Base-by-base conservation (phyloP, 1,284 basidiomycete species). In the Pseudozyma flocculosa region DNA sequence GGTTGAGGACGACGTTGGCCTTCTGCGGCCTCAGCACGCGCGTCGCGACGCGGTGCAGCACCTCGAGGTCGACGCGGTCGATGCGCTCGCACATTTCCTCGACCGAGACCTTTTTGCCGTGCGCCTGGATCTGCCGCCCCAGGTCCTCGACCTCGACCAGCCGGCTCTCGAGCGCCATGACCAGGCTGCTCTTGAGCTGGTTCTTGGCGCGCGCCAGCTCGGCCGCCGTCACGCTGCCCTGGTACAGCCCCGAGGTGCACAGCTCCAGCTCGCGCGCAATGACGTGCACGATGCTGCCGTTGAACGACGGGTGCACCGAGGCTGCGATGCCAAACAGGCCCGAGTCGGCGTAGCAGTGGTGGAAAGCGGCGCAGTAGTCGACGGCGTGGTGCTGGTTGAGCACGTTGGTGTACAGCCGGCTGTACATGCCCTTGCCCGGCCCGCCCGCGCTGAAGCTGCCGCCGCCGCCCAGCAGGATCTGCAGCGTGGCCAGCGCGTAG, bases 371-470 rank as follows among this genome's bases (percentile, higher is more conserved):
- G 79, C 93, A 96, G 79, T 92, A 90, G 80, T 98, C 94, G 74
- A 98, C 86, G 72, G 91, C 87, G 57, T 92, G 86, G 81, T 91
- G 90, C 75, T 91, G 88, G 78, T 97, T 96, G 60, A 98, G 86
- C 67, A 98, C 92, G 76, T 93, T 88, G n/a, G 92, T 94, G 82
- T 97, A 97, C 47, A 97, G 81, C 18, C 94, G 88, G 36, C 91
- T 92, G 82, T 96, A 97, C 92, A 98, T 97, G 71, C 94, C 95
- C 82, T 98, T 98, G 40, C 94, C 94, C 2, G 94, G 94, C 2
- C 94, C 94, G 64, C 88, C 90, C 18, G 93, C 93, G 37, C 90
- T 93, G 83, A 97, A 97, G 78, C 86, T 88, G 26, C 92, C 92
- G 10, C 94, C 94, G 3, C 94, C 94, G 32, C 94, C 94, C 13